A percentile compares a stretch with the other conserved stretches of the same genome.
These are phyloP conservation scores for Cydonia oblonga DNA, from an alignment of 331 rosid genomes.

Conservation along the genomic window DNA sequence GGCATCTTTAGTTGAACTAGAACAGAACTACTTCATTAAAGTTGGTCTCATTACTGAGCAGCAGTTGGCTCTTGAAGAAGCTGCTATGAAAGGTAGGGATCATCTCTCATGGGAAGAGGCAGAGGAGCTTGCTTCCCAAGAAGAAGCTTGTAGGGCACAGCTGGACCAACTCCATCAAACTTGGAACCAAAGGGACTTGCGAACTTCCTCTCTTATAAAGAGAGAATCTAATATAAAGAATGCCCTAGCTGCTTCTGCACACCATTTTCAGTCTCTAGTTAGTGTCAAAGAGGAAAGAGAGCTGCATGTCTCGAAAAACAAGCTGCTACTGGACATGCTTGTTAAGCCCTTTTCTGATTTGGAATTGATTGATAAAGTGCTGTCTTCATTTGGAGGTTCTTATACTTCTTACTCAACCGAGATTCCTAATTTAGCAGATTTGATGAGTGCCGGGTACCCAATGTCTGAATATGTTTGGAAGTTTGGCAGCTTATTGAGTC, in stretches of 20 bases:
- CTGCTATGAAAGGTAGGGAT: constrained; percentile 83
- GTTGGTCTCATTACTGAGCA: constrained; percentile 87
- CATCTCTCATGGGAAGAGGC: constrained; percentile 99
- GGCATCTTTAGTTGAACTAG: constrained; percentile 70
- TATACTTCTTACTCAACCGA: constrained; percentile 29
- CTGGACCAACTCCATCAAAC: constrained; percentile 83
- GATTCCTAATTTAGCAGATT: constrained; percentile 40
- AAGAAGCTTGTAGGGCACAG: constrained; percentile 90
- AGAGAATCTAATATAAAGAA: constrained; percentile 81
- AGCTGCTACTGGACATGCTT: constrained; percentile 46
- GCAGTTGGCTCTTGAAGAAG: constrained; percentile 94
- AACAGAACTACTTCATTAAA: constrained; percentile 67
- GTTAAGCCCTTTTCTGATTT: constrained; percentile 67
- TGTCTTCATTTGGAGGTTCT: constrained; percentile 49
- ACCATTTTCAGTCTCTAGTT: constrained; percentile 61
- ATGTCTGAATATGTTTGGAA: constrained; percentile 73
- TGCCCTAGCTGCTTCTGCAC: constrained; percentile 49
- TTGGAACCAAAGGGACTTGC: constrained; percentile 80
- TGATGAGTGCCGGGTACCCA: constrained; percentile 69
- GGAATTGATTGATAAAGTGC: constrained; percentile 52
- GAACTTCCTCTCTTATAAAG: constrained; percentile 55
- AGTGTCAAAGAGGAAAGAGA: constrained; percentile 47
- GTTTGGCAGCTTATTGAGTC: constrained; percentile 51
- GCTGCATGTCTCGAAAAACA: constrained; percentile 39
- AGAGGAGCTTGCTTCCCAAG: constrained; percentile 94